Conservation (phyloP, 1,284 basidiomycete genomes). For the Microbotryum silenes-acaulis region DNA sequence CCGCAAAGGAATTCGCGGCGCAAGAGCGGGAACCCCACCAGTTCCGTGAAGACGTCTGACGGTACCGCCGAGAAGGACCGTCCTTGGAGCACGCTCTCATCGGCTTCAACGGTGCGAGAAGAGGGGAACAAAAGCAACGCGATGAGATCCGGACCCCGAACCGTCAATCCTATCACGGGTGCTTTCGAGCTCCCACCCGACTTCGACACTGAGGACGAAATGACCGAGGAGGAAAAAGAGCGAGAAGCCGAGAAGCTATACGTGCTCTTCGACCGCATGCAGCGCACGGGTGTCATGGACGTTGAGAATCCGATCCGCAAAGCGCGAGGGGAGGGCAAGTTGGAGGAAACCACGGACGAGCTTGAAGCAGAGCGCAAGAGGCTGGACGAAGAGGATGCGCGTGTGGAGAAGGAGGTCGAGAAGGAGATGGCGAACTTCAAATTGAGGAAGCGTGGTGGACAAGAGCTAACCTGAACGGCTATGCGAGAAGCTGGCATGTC, state of each 20-base stretch:
- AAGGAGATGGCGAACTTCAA: constrained; percentile 16
- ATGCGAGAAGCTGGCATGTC: too few relatives aligned
- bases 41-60: too few relatives aligned
- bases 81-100: background rate
- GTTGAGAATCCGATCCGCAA: constrained; percentile 36
- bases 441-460: too few relatives aligned
- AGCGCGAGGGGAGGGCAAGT: constrained; percentile 26
- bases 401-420: constrained; percentile 25
- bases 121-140: too few relatives aligned
- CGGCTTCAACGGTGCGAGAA: too few relatives aligned
- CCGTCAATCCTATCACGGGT: constrained; percentile 75
- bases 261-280: constrained; percentile 76
- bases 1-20: too few relatives aligned
- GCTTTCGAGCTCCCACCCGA: constrained; percentile 46
- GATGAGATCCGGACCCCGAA: background rate
- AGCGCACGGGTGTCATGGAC: constrained; percentile 50
- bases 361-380: constrained; percentile 56
- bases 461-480: too few relatives aligned
- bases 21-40: too few relatives aligned
- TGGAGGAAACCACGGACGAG: constrained; percentile 34
- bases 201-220: constrained; percentile 39
- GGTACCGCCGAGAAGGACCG: too few relatives aligned
- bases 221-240: constrained; percentile 89
- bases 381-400: constrained; percentile 48
- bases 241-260: constrained; percentile 81